Percentiles rank a stretch among this genome's conserved stretches.
Evolutionary conservation across 371 early-diverging fungal species (phyloP).

Genomic region (Mortierella sp.): DNA sequence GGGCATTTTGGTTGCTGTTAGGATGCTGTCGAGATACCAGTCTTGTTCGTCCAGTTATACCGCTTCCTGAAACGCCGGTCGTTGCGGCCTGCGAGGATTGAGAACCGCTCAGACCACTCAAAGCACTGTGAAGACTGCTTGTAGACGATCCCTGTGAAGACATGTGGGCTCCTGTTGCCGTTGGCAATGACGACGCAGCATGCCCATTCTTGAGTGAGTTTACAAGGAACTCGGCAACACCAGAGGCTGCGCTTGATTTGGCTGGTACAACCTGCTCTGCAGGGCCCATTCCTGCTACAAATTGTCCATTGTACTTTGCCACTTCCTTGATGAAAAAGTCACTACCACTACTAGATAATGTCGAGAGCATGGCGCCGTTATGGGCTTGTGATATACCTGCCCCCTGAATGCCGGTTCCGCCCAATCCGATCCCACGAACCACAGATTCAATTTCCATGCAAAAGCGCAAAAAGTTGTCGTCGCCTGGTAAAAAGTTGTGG

Average conservation of each 20-base stretch:
- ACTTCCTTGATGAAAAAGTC: constrained; percentile 56
- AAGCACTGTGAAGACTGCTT: background rate
- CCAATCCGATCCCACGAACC: constrained; percentile 40
- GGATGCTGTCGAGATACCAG: constrained; percentile 13
- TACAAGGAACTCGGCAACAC: constrained; percentile 45
- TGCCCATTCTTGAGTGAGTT: constrained; percentile 48
- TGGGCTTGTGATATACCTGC: constrained; percentile 29
- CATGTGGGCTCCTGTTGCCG: constrained; percentile 22
- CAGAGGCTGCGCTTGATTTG: constrained; percentile 26
- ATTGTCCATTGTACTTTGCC: constrained; percentile 42
- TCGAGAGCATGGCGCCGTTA: constrained; percentile 14
- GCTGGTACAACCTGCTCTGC: constrained; percentile 15
- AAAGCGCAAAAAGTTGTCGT: constrained; percentile 55
- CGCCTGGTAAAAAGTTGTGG: constrained; percentile 56
- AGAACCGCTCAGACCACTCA: background rate
- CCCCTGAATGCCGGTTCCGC: constrained; percentile 48
- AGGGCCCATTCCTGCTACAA: constrained; percentile 42
- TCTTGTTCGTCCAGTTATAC: constrained; percentile 9
- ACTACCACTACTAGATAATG: constrained; percentile 34
- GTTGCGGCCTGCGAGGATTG: constrained; percentile 12
- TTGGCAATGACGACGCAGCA: constrained; percentile 28
- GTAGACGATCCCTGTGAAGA: constrained; percentile 14
- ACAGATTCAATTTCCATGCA: constrained; percentile 55
- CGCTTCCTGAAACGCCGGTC: background rate
- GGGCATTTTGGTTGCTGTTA: constrained; percentile 1